Conservation (phyloP, 129 eudicot genomes). For the Chrysanthemum lavandulifolium region DNA sequence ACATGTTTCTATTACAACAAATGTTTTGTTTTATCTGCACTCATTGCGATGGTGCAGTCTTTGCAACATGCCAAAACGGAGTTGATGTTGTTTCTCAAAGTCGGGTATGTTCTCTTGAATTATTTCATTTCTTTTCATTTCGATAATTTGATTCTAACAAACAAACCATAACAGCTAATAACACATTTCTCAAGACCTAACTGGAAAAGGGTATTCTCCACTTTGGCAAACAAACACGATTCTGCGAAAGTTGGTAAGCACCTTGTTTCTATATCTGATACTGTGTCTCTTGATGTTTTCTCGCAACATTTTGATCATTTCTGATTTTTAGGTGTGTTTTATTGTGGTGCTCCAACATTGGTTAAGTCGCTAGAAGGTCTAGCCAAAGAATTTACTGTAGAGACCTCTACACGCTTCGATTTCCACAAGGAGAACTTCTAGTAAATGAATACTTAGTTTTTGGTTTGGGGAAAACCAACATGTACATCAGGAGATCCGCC, state of each 20-base stretch:
- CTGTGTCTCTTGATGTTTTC: background rate
- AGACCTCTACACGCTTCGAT: constrained; percentile 65
- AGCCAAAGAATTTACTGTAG: constrained; percentile 57
- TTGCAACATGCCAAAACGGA: constrained; percentile 94
- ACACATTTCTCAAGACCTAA: constrained; percentile 97
- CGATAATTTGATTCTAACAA: constrained; percentile 14
- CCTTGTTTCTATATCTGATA: constrained; percentile 4
- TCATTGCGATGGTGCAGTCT: constrained; percentile 92
- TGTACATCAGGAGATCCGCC: constrained; percentile 20
- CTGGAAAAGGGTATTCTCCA: constrained; percentile 85
- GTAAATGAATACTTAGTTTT: constrained; percentile 7
- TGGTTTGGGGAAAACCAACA: constrained; percentile 11
- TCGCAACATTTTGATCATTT: background rate
- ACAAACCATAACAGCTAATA: constrained; percentile 52
- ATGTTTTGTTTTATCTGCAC: no score
- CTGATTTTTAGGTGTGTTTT: constrained; percentile 75
- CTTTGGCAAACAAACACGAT: constrained; percentile 54
- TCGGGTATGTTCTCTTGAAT: constrained; percentile 53
- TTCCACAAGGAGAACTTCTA: constrained; percentile 97
- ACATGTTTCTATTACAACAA: no score
- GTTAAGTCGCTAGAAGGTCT: constrained; percentile 57
- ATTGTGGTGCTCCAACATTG: constrained; percentile 73
- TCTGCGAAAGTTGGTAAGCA: constrained; percentile 57
- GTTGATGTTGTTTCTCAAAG: constrained; percentile 94
- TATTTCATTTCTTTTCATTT: background rate